Evolutionary conservation across 1,284 basidiomycete species (phyloP).

Genomic region (Paramarasmius palmivorus): DNA sequence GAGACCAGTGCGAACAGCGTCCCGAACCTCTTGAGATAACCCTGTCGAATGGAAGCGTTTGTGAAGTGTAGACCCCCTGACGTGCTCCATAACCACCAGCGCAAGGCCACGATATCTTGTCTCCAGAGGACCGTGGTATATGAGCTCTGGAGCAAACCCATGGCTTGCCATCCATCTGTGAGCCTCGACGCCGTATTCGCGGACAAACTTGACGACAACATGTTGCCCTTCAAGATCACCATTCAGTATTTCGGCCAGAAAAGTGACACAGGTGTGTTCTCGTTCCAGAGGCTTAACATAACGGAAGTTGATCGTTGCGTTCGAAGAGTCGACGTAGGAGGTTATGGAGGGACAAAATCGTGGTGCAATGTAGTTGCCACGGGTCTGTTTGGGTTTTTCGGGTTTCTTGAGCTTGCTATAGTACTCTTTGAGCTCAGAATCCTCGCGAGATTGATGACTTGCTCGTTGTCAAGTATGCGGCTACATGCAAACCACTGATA

Average conservation of each 20-base stretch:
- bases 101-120: neutral
- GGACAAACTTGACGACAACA: slow-evolving; percentile 18
- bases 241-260: neutral
- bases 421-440: slow-evolving; percentile 1
- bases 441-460: slow-evolving; percentile 2
- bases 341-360: slow-evolving; percentile 12
- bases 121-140: neutral
- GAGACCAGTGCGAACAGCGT: neutral
- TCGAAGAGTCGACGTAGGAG: slow-evolving; percentile 2
- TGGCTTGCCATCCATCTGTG: slow-evolving; percentile 12
- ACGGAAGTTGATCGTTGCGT: neutral
- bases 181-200: slow-evolving; percentile 10
- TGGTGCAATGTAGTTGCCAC: neutral
- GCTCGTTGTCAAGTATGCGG: slow-evolving; percentile 2
- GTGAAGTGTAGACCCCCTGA: slow-evolving; percentile 6
- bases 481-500: slow-evolving; percentile 9
- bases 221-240: neutral
- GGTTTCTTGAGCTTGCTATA: slow-evolving; percentile 2
- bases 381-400: neutral
- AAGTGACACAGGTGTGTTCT: slow-evolving; percentile 6
- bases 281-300: slow-evolving; percentile 5
- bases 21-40: neutral
- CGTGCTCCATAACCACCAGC: slow-evolving; percentile 14
- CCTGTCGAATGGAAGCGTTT: neutral
- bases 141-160: slow-evolving; percentile 15